These are phyloP conservation scores for Cytospora leucostoma DNA, from an alignment of 2,329 filamentous ascomycete genomes.

Conservation along the genomic window DNA sequence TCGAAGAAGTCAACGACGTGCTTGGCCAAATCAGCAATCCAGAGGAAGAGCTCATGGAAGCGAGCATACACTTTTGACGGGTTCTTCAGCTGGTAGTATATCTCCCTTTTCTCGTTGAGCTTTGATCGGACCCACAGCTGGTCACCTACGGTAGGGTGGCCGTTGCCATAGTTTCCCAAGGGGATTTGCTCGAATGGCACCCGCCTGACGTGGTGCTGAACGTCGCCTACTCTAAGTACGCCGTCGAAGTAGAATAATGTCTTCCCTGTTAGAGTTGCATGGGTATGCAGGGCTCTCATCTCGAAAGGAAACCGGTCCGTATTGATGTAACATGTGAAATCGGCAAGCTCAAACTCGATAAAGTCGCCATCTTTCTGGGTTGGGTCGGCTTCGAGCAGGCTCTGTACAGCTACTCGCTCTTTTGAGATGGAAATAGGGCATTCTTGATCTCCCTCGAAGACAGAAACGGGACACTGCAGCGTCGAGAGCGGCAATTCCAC, in stretches of 20 bases:
- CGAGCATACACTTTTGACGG: slow-evolving; percentile 63
- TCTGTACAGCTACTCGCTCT: slow-evolving; percentile 39
- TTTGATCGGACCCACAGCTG: slow-evolving; percentile 66
- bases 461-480: slow-evolving; percentile 34
- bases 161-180: slow-evolving; percentile 65
- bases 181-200: slow-evolving; percentile 61
- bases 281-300: slow-evolving; percentile 56
- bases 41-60: slow-evolving; percentile 66
- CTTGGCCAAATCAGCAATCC: slow-evolving; percentile 71
- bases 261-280: slow-evolving; percentile 43
- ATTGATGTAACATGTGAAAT: slow-evolving; percentile 60
- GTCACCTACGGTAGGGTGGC: slow-evolving; percentile 48
- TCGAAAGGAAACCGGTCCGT: slow-evolving; percentile 44
- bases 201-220: slow-evolving; percentile 52
- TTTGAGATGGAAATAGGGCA: slow-evolving; percentile 17
- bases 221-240: slow-evolving; percentile 48
- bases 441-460: slow-evolving; percentile 28
- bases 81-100: slow-evolving; percentile 65
- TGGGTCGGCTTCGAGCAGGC: slow-evolving; percentile 33
- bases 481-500: slow-evolving; percentile 35
- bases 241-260: slow-evolving; percentile 61
- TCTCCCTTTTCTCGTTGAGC: slow-evolving; percentile 40
- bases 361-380: slow-evolving; percentile 34
- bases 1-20: slow-evolving; percentile 69
- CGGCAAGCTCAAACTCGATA: slow-evolving; percentile 54